phyloP scores from a whole-genome alignment of 768 basidiomycete species.

The Tulasnella sp. region DNA sequence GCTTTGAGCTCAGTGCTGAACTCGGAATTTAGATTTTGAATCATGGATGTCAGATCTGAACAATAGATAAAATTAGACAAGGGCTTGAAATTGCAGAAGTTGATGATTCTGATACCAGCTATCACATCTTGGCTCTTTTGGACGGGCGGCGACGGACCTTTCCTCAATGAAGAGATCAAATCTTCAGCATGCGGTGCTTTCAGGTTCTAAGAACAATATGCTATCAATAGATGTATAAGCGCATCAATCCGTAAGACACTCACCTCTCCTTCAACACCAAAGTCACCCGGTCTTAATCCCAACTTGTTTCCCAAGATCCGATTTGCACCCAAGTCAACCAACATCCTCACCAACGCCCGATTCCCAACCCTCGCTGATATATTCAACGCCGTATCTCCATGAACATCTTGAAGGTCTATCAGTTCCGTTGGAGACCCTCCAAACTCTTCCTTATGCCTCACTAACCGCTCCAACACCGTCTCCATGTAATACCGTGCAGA shows the following conservation, averaged over 20 bases:
- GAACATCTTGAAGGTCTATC: constrained; percentile 84
- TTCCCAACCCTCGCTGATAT: constrained; percentile 92
- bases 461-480: constrained; percentile 76
- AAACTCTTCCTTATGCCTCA: constrained; percentile 50
- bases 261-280: constrained; percentile 86
- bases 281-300: constrained; percentile 85
- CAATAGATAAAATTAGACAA: neutral
- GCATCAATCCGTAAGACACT: constrained; percentile 20
- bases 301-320: constrained; percentile 80
- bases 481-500: constrained; percentile 87
- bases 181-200: constrained; percentile 44
- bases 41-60: constrained; percentile 73
- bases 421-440: constrained; percentile 51
- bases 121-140: constrained; percentile 85
- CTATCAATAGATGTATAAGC: neutral
- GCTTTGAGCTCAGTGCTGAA: constrained; percentile 72
- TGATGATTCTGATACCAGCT: constrained; percentile 36
- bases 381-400: constrained; percentile 93
- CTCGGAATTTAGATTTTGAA: constrained; percentile 62
- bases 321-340: constrained; percentile 90
- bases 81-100: neutral
- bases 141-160: constrained; percentile 60
- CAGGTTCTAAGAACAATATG: constrained; percentile 17
- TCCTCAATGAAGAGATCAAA: constrained; percentile 56
- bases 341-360: constrained; percentile 65